These are phyloP conservation scores for Colletotrichum cuscutae DNA, from an alignment of 2,329 filamentous ascomycete species.

Conservation along the genomic window DNA sequence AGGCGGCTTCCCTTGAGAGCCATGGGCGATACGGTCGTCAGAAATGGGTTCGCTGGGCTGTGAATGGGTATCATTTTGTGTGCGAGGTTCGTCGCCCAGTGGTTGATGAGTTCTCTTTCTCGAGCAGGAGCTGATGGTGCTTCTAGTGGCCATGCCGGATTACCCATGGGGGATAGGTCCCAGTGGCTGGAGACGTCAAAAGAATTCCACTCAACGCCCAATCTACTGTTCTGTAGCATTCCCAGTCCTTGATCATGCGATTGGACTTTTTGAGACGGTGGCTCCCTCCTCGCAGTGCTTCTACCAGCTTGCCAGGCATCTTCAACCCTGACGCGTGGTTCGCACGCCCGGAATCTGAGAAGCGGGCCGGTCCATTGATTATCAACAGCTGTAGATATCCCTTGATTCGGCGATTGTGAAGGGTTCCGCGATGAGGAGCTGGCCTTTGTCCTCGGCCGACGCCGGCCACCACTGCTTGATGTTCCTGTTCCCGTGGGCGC, in stretches of 20 bases:
- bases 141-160: neutral
- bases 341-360: neutral
- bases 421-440: neutral
- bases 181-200: neutral
- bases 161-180: neutral
- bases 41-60: slow-evolving; percentile 1
- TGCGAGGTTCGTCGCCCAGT: slow-evolving; percentile 21
- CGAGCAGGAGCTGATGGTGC: neutral
- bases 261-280: neutral
- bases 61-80: slow-evolving; percentile 14
- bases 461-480: neutral
- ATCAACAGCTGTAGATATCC: no score
- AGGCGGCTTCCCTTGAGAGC: slow-evolving; percentile 14
- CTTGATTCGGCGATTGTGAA: neutral
- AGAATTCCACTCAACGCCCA: neutral
- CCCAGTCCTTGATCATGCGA: no score
- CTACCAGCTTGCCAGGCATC: no score
- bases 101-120: slow-evolving; percentile 13
- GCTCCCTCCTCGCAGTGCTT: neutral
- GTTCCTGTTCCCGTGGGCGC: neutral
- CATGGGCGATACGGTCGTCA: slow-evolving; percentile 10
- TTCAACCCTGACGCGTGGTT: neutral
- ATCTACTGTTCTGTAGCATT: neutral
- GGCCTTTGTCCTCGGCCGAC: neutral
- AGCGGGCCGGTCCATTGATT: neutral